Evolutionary conservation across 169 alveolate genomes (phyloP).

Genomic region (Cryptosporidium xiaoi): DNA sequence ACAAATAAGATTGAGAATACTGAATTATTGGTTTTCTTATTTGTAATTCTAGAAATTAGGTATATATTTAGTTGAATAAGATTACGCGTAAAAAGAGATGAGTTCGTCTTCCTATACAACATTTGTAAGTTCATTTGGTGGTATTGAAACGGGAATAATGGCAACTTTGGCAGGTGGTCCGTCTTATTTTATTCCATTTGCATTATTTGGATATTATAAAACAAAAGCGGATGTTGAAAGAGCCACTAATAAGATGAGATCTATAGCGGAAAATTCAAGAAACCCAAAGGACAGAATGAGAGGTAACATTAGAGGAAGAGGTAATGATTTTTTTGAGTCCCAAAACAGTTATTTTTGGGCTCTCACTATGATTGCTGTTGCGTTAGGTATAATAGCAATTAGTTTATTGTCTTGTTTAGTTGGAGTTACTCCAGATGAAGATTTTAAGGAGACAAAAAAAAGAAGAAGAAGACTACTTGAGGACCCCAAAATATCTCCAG

Average conservation of each 20-base stretch:
- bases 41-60: background rate
- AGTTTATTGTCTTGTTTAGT: slow-evolving; percentile 57
- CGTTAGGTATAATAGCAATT: slow-evolving; percentile 35
- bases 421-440: slow-evolving; percentile 65
- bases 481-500: slow-evolving; percentile 65
- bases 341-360: slow-evolving; percentile 67
- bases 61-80: background rate
- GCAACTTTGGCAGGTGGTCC: slow-evolving; percentile 72
- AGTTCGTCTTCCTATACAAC: slow-evolving; percentile 26
- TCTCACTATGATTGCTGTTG: slow-evolving; percentile 46
- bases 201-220: slow-evolving; percentile 52
- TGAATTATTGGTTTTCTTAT: no score
- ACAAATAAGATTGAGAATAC: no score
- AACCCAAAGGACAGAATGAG: slow-evolving; percentile 29
- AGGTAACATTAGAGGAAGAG: background rate
- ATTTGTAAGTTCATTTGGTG: slow-evolving; percentile 64
- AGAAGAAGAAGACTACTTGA: slow-evolving; percentile 61
- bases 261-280: slow-evolving; percentile 31
- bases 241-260: slow-evolving; percentile 26
- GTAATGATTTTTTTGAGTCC: slow-evolving; percentile 27
- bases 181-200: slow-evolving; percentile 59
- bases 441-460: slow-evolving; percentile 35
- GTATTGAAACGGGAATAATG: slow-evolving; percentile 61
- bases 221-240: slow-evolving; percentile 12
- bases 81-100: background rate